Base-by-base conservation (phyloP, 805 yeast genomes). In the Lipomyces yamanashiensis region DNA sequence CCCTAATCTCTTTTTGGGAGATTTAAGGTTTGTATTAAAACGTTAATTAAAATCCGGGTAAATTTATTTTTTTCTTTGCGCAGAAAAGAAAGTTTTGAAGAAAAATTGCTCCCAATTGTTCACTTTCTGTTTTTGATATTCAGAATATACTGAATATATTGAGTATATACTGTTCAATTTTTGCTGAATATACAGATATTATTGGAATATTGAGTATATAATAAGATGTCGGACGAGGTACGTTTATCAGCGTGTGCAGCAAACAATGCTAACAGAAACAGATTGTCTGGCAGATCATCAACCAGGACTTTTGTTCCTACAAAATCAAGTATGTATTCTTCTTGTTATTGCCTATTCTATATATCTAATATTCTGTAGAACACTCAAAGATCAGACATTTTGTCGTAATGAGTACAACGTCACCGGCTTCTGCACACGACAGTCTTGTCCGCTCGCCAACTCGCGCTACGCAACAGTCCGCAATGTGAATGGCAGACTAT, bases 371-470 rank as follows among this genome's bases (percentile, higher is more conserved):
- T 19, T 1, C 12, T 54, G 23, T 37, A 63, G 67, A 55, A 89
- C 97, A 34, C 89, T 90, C 64, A 90, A 90, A 73, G 90, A 86
- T 33, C 98, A 93, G 76, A 89, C 86, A 71, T 95, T 95, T 75
- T 95, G 99, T 79, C 82, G 98, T 75, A 95, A 93, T 75, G 98
- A 95, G 76, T 92, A 90, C 79, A 95, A 95, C 75, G 98, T 93
- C 55, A 85, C 91, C 68, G 99, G 99, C 67, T 82, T 95, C 61
- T 95, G 99, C 76, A 85, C 87, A 60, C 85, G 99, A 73, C 92
- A 87, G 75, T 89, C 98, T 5, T 95, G 99, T 76, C 99, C 99
- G 1, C 80, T 95, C 65, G 99, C 99, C 33, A 95, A 91, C 75
- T 90, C 96, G 17, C 84, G 89, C 72, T 90, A 90, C 77, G 96